Conservation (phyloP, 768 basidiomycete species). For the Xerocomus spinulosus region DNA sequence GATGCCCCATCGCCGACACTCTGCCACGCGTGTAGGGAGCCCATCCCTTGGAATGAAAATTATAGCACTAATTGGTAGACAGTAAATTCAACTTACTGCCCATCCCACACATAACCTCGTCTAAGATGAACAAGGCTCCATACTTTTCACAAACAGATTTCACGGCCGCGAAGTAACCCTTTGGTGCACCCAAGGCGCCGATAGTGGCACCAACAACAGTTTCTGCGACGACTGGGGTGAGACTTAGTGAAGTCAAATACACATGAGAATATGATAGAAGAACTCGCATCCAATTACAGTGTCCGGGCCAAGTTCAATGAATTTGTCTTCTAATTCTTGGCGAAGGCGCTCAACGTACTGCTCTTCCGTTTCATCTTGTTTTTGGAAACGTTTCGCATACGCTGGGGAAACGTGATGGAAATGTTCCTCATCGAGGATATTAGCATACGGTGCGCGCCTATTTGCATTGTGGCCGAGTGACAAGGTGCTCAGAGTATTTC, state of each 20-base stretch:
- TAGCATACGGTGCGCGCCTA: slow-evolving; percentile 65
- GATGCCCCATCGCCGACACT: slow-evolving; percentile 70
- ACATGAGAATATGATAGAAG: not conserved
- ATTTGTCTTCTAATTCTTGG: slow-evolving; percentile 82
- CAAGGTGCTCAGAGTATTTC: slow-evolving; percentile 72
- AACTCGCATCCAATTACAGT: slow-evolving; percentile 77
- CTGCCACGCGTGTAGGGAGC: slow-evolving; percentile 83
- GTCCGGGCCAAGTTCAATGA: slow-evolving; percentile 73
- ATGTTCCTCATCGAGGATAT: slow-evolving; percentile 55
- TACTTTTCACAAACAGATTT: slow-evolving; percentile 77
- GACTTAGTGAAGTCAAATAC: not conserved
- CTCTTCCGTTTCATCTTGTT: slow-evolving; percentile 63
- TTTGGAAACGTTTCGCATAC: slow-evolving; percentile 76
- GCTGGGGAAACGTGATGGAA: slow-evolving; percentile 90
- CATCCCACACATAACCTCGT: slow-evolving; percentile 93
- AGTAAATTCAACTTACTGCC: slow-evolving; percentile 54
- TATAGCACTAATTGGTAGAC: not conserved
- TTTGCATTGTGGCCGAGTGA: slow-evolving; percentile 62
- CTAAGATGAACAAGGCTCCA: slow-evolving; percentile 71
- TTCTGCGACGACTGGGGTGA: slow-evolving; percentile 63
- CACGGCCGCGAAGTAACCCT: slow-evolving; percentile 84
- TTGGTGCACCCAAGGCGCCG: slow-evolving; percentile 70
- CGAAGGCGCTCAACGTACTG: slow-evolving; percentile 75
- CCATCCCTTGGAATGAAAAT: slow-evolving; percentile 56
- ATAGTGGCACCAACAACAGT: slow-evolving; percentile 86